Evolutionary conservation across 2,329 filamentous ascomycete species (phyloP), one percentile per base, ranked within the genome.

Genomic region (Colletotrichum sp.): DNA sequence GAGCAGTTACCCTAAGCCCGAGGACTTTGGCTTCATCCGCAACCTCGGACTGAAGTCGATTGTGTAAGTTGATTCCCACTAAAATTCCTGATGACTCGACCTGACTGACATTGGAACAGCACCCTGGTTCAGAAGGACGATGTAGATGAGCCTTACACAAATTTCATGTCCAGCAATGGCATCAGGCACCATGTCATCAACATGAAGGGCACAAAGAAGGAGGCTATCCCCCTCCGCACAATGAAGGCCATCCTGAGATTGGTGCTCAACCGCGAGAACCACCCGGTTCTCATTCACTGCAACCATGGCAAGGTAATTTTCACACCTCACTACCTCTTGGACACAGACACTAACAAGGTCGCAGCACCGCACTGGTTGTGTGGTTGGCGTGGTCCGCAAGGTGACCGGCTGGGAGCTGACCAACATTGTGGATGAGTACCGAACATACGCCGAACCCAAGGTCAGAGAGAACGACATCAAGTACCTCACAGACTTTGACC

Each of bases 181-280:
- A 96, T 98, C 81, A 89, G 89, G 60, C 95, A 98, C 80, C 87
- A 92, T 78, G 89, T 95, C 57, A 93, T 98, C 81, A 90, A 93
- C 79, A 94, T 98, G 88, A 91, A 93, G 77, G 94, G 96, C n/a
- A 98, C 98, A 79, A 98, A 98, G 84, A 96, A 96, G 80, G 89
- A 93, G 71, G 89, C 89, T 10, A 95, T 95, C 44, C 91, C 94
- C 1, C 82, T 91, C 9, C 84, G 88, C 60, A 92, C 92, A 30
- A 95, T 98, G 89, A 89, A 90, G 77, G 87, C 91, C 9, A 95
- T 96, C 62, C 88, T 98, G 28, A 87, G 90, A 15, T 86, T 96
- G 57, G 90, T 96, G 55, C 88, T 96, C 69, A 91, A 98, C 81
- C 90, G 90, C 65, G 85, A 88, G 39, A 95, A 98, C 77, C 93